Evolutionary conservation across 805 yeast genomes (phyloP).

Genomic region (Yamadazyma olivae): DNA sequence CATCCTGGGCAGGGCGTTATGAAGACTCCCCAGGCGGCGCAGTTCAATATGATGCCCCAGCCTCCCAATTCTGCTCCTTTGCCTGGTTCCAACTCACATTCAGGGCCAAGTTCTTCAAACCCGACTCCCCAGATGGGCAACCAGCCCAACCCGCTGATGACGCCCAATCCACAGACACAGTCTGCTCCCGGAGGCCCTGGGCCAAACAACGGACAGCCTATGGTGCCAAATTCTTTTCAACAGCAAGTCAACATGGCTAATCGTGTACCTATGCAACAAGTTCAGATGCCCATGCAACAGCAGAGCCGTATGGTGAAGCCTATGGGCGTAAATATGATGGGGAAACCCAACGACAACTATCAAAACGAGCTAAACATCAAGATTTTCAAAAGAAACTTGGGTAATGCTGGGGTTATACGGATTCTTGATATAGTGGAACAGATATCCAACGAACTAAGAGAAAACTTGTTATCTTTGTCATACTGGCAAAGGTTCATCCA

Average conservation of each 20-base stretch:
- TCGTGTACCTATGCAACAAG: background rate
- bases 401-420: slow-evolving; percentile 41
- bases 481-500: slow-evolving; percentile 37
- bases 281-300: background rate
- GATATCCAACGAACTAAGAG: slow-evolving; percentile 30
- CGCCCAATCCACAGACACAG: slow-evolving; percentile 1
- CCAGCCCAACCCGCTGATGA: slow-evolving; percentile 18
- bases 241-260: slow-evolving; percentile 2
- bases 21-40: background rate
- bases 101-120: slow-evolving; percentile 20
- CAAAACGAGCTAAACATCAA: slow-evolving; percentile 31
- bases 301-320: background rate
- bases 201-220: slow-evolving; percentile 1
- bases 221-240: slow-evolving; percentile 1
- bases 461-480: slow-evolving; percentile 24
- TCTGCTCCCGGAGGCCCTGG: background rate
- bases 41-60: slow-evolving; percentile 3
- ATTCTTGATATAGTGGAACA: slow-evolving; percentile 38
- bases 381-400: slow-evolving; percentile 36
- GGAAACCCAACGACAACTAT: slow-evolving; percentile 1
- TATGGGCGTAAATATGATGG: background rate
- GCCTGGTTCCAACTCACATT: slow-evolving; percentile 13
- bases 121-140: slow-evolving; percentile 30
- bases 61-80: slow-evolving; percentile 23
- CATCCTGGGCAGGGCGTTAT: slow-evolving; percentile 1